These are phyloP conservation scores for Boletus insuetus DNA, from an alignment of 768 basidiomycete species.

Conservation along the genomic window DNA sequence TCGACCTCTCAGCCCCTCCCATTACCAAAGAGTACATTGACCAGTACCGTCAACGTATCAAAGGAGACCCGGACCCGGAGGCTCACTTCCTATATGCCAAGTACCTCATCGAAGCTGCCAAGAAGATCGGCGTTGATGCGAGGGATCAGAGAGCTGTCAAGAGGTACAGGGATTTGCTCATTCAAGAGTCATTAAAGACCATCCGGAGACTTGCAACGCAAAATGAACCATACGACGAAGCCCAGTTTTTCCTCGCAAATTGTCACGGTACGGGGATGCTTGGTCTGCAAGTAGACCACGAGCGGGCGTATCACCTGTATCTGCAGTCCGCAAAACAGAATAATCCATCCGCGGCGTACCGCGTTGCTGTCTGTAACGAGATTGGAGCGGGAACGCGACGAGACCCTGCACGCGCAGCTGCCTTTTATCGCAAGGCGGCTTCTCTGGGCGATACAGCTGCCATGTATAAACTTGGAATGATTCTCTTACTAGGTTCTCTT, in stretches of 20 bases:
- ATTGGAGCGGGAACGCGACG: constrained; percentile 93
- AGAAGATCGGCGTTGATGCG: constrained; percentile 73
- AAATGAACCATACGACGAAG: constrained; percentile 89
- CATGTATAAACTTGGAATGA: constrained; percentile 99
- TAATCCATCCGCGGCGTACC: constrained; percentile 90
- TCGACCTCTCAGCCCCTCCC: constrained; percentile 79
- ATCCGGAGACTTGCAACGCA: constrained; percentile 91
- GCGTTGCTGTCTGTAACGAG: constrained; percentile 98
- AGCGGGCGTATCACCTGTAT: constrained; percentile 95
- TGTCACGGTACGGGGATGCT: constrained; percentile 94
- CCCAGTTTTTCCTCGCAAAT: constrained; percentile 98
- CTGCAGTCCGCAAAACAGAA: constrained; percentile 97
- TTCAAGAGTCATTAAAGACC: constrained; percentile 88
- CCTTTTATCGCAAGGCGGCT: constrained; percentile 96
- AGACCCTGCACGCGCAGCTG: constrained; percentile 84
- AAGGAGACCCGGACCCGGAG: constrained; percentile 96
- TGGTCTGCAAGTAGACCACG: constrained; percentile 96
- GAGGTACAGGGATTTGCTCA: constrained; percentile 85
- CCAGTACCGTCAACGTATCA: constrained; percentile 95
- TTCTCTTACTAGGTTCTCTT: constrained; percentile 80
- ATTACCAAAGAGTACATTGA: constrained; percentile 97
- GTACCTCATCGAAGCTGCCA: constrained; percentile 97
- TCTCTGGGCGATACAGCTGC: constrained; percentile 95
- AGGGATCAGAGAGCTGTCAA: constrained; percentile 81
- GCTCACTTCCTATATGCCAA: constrained; percentile 98